phyloP scores from a whole-genome alignment of 345 rosid genomes.

The Eucalyptus guilfoylei region DNA sequence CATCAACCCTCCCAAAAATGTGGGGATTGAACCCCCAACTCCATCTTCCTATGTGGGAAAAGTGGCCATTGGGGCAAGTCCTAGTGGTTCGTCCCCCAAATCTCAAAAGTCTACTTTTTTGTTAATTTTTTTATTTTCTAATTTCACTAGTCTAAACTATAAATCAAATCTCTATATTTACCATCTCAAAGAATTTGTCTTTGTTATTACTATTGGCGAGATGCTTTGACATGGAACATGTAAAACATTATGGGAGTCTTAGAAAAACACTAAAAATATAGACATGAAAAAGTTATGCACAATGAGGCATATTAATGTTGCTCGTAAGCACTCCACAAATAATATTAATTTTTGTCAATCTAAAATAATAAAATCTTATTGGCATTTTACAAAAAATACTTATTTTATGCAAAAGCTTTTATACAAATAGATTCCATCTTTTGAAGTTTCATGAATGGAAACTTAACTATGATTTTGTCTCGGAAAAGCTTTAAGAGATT shows the following conservation, averaged over 20 bases:
- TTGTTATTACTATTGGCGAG: background rate
- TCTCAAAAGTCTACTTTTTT: background rate
- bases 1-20: too few relatives aligned
- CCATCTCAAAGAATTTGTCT: background rate
- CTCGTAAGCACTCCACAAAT: background rate
- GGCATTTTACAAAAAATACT: background rate
- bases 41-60: too few relatives aligned
- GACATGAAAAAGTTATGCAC: background rate
- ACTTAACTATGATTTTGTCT: too few relatives aligned
- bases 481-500: too few relatives aligned
- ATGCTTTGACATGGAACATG: background rate
- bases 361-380: too few relatives aligned
- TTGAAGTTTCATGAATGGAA: too few relatives aligned
- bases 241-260: background rate
- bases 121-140: too few relatives aligned
- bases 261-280: too few relatives aligned
- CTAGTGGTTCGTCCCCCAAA: background rate
- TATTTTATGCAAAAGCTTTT: background rate
- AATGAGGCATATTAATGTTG: background rate
- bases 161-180: background rate
- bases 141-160: background rate
- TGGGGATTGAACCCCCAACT: too few relatives aligned
- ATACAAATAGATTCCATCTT: background rate
- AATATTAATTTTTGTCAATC: rapidly evolving
- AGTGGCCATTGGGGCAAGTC: too few relatives aligned